These are phyloP conservation scores for Chlorophyllum brunneum DNA, from an alignment of 768 basidiomycete genomes.

Conservation along the genomic window DNA sequence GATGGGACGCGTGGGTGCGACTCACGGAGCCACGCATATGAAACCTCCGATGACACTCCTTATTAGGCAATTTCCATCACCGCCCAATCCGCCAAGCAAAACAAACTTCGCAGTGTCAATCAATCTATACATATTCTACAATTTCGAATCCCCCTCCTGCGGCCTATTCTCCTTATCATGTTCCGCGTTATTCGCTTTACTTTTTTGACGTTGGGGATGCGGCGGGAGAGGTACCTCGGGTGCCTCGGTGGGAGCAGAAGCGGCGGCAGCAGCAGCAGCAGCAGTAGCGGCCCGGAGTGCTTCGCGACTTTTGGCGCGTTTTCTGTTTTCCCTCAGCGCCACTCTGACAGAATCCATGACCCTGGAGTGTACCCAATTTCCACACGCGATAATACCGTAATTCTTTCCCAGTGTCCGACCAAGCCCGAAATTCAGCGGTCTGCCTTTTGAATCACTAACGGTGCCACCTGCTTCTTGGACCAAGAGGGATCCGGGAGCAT, in stretches of 20 bases:
- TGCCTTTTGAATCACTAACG: slow-evolving; percentile 81
- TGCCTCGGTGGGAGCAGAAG: not conserved
- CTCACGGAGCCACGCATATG: not conserved
- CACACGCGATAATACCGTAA: slow-evolving; percentile 82
- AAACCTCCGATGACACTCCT: slow-evolving; percentile 5
- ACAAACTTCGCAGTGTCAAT: not conserved
- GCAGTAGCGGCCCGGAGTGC: not conserved
- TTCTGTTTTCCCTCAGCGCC: slow-evolving; percentile 34
- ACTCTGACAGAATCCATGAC: slow-evolving; percentile 74
- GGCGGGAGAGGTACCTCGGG: not conserved
- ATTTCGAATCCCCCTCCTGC: not conserved
- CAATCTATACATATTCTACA: not conserved
- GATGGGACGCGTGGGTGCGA: slow-evolving; percentile 2
- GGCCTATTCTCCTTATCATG: not conserved
- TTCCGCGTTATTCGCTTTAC: not conserved
- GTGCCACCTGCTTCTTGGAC: slow-evolving; percentile 87
- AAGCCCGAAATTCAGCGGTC: slow-evolving; percentile 77
- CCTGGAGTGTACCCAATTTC: slow-evolving; percentile 60
- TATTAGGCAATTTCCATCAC: not conserved
- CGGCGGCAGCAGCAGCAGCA: not conserved
- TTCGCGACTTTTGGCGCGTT: slow-evolving; percentile 6
- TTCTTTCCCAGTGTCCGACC: slow-evolving; percentile 86
- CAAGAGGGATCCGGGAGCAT: slow-evolving; percentile 82
- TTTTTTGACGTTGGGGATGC: not conserved
- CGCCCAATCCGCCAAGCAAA: slow-evolving; percentile 1